These are phyloP conservation scores for Mycena metata DNA, from an alignment of 768 basidiomycete species.

Conservation along the genomic window DNA sequence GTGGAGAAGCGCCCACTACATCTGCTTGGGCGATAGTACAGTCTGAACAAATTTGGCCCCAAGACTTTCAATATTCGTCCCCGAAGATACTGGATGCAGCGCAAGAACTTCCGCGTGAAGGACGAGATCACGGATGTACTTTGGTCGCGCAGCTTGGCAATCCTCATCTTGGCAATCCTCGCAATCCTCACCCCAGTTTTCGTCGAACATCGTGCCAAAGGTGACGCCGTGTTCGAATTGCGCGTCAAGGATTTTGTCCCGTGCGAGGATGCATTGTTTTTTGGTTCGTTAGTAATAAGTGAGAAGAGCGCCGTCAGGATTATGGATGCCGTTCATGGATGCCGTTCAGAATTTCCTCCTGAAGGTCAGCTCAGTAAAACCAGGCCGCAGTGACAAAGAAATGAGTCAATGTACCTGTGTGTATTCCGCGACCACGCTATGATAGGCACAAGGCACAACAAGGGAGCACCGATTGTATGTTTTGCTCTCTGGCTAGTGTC, in stretches of 20 bases:
- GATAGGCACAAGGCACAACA: background rate
- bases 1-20: background rate
- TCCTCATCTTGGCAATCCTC: background rate
- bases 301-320: background rate
- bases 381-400: background rate
- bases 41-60: background rate
- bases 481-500: no score
- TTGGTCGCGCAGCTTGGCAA: background rate
- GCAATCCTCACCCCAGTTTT: background rate
- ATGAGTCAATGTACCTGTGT: background rate
- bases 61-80: background rate
- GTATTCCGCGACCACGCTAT: background rate
- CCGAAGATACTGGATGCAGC: background rate
- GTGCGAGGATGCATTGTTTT: background rate
- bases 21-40: background rate
- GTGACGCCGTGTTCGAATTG: slow-evolving; percentile 1
- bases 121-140: background rate
- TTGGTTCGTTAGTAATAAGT: background rate
- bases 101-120: background rate
- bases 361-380: background rate
- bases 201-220: background rate
- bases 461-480: no score
- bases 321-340: background rate
- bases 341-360: background rate
- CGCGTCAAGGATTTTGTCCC: slow-evolving; percentile 1